These are phyloP conservation scores for Tritrichomonas musculus DNA, from an alignment of 208 protist genomes.

Conservation along the genomic window DNA sequence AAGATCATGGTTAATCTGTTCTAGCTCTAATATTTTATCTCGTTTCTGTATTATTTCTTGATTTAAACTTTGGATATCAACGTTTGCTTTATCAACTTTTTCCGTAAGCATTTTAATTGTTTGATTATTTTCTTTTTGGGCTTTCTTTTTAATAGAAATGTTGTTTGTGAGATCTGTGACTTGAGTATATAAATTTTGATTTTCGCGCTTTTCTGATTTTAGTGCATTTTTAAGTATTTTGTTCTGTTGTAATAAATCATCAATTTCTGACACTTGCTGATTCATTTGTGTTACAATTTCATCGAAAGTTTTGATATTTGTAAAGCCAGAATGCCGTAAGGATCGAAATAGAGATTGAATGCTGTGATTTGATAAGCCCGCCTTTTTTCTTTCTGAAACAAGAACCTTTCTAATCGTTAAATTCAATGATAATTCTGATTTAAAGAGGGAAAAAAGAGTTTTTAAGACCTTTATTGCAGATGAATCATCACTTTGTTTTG, in stretches of 20 bases:
- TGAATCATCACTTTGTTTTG: not conserved
- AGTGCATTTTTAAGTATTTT: too few species aligned
- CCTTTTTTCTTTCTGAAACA: not conserved
- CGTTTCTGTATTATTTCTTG: not conserved
- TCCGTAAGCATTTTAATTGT: not conserved
- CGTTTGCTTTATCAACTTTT: not conserved
- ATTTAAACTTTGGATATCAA: not conserved
- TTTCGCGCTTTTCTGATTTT: too few species aligned
- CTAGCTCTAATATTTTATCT: not conserved
- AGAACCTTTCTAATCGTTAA: not conserved
- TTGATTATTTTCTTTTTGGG: not conserved
- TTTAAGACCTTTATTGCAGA: not conserved
- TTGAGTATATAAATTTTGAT: too few species aligned
- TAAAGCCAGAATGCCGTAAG: not conserved
- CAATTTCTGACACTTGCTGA: too few species aligned
- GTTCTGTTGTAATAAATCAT: too few species aligned
- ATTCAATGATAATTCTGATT: not conserved
- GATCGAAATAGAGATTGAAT: not conserved
- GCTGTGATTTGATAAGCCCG: not conserved
- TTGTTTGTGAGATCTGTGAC: not conserved
- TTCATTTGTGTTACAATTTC: too few species aligned
- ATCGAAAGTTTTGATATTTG: not conserved
- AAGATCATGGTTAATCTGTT: not conserved
- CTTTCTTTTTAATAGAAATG: not conserved
- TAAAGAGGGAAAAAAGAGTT: not conserved